Evolutionary conservation across 1,284 basidiomycete species (phyloP), one percentile per base, ranked within the genome.

Genomic region (Melampsora larici-populina): DNA sequence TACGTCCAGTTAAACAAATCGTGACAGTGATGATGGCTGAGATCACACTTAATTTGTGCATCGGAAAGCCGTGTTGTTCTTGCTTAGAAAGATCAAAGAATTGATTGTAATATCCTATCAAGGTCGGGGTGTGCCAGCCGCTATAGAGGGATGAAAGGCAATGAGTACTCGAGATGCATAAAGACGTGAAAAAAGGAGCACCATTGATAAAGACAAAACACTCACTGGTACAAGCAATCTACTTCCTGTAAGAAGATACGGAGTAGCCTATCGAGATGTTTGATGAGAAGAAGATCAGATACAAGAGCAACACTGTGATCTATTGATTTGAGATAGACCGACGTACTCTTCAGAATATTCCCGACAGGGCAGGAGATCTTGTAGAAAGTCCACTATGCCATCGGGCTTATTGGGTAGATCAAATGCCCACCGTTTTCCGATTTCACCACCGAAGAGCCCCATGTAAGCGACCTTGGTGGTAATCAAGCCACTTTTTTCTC

Each of bases 211-310:
- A 36, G n/a, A n/a, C 13, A 55, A 31, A 75, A 11, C 26, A 24
- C 73, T 68, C 43, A 76, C 73, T 76, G 73, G 43, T 76, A 62
- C 58, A 76, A 76, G 66, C 73, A 76, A 68, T 76, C 73, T 2
- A 76, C 36, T 43, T 76, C 73, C 40, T 68, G 65, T 1, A 76
- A 51, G 43, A 76, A 76, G 29, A 55, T 33, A n/a, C 67, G 31
- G 26, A 76, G 36, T 26, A 76, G 40, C 26, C 73, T 55, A 26
- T 21, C 51, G 6, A 26, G 24, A 26, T 68, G 29, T 13, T 33
- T 43, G 31, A 3, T 31, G 43, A 49, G 46, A 24, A 18, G 3
- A 21, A 49, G 24, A 46, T 74, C 43, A 43, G n/a, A 67, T 26
- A 36, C 24, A n/a, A 63, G 18, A 62, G 21, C n/a, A 72, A 24